Evolutionary conservation across 805 yeast genomes (phyloP).

Genomic region (Pichia paraexigua): DNA sequence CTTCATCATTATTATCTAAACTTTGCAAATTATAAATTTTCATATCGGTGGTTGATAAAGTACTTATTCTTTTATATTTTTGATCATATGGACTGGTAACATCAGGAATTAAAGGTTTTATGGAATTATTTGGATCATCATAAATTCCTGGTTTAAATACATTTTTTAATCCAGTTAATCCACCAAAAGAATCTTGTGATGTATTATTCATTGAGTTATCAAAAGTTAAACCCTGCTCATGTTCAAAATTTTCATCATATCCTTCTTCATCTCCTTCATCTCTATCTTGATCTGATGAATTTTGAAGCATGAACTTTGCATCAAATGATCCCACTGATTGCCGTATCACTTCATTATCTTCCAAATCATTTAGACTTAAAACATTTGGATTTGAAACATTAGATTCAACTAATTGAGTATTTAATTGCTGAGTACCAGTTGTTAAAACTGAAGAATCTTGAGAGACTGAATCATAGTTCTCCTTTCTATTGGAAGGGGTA

Average conservation of each 20-base stretch:
- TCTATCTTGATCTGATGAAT: neutral
- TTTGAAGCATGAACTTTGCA: slow-evolving; percentile 9
- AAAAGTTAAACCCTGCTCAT: neutral
- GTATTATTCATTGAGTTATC: neutral
- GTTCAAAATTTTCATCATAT: neutral
- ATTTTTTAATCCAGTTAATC: slow-evolving; percentile 4
- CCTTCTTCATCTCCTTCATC: neutral
- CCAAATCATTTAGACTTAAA: neutral
- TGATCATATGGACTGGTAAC: neutral
- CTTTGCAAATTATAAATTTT: slow-evolving; percentile 23
- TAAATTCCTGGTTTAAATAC: neutral
- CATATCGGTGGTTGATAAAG: slow-evolving; percentile 26
- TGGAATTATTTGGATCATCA: neutral
- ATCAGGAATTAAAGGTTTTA: neutral
- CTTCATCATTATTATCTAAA: neutral
- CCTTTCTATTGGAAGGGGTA: neutral
- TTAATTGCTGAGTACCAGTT: neutral
- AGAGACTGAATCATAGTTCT: neutral
- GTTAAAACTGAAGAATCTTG: neutral
- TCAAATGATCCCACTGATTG: slow-evolving; percentile 12
- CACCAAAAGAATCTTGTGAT: slow-evolving; percentile 10
- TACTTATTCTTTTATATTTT: slow-evolving; percentile 16
- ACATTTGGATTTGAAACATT: neutral
- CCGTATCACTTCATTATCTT: neutral
- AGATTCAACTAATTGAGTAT: neutral